Conservation (phyloP, 179 eudicot genomes). For the Spergularia azorica region DNA sequence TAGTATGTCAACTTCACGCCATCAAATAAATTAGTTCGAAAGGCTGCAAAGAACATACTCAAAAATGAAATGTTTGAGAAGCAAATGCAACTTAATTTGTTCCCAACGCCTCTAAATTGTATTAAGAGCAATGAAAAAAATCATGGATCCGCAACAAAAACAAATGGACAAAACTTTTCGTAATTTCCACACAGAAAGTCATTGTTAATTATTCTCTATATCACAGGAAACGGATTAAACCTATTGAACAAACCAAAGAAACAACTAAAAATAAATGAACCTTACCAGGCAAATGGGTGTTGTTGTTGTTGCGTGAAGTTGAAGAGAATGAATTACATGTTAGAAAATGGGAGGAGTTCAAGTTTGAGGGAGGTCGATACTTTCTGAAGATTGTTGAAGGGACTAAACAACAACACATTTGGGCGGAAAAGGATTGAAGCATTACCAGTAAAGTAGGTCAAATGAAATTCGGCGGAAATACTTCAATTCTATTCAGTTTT, state of each 20-base stretch:
- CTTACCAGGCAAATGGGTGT: slow-evolving; percentile 23
- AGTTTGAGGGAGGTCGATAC: slow-evolving; percentile 30
- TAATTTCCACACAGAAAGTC: no score
- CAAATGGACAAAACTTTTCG: not conserved
- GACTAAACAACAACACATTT: slow-evolving; percentile 27
- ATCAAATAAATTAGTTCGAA: not conserved
- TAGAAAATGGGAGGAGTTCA: slow-evolving; percentile 24
- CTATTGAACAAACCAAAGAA: not conserved
- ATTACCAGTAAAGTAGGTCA: no score
- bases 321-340: not conserved
- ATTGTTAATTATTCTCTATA: no score
- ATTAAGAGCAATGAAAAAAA: not conserved
- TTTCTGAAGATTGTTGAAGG: slow-evolving; percentile 24
- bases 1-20: not conserved
- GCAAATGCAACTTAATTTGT: not conserved
- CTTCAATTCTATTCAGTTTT: no score
- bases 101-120: not conserved
- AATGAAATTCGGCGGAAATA: no score
- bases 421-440: no score
- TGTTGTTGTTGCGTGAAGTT: slow-evolving; percentile 17
- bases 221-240: no score
- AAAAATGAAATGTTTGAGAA: slow-evolving; percentile 6
- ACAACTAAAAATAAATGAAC: not conserved
- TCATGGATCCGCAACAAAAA: not conserved
- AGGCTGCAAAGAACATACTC: not conserved